Evolutionary conservation across 805 yeast species (phyloP), one percentile per base, ranked within the genome.

Genomic region (Kregervanrija pseudodelftensis): DNA sequence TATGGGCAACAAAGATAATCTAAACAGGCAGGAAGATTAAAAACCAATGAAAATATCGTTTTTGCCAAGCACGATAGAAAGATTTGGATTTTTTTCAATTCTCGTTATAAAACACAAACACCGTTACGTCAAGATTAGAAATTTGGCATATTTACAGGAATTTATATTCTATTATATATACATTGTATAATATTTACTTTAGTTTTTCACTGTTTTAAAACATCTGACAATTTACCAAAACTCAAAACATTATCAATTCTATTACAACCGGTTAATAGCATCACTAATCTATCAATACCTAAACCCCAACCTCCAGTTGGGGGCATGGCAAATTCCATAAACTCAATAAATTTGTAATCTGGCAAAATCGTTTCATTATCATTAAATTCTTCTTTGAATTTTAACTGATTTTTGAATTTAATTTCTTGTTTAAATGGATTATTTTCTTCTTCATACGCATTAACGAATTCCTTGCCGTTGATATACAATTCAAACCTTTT

Each of bases 221-320:
- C 93, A 61, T 85, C 90, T 33, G 77, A 75, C 4, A 88, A 56
- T 40, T 76, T 76, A 0, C 95, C 96, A 63, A 88, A 88, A 0
- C 83, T 68, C 32, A 88, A 61, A 1, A 88, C 95, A 11, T 77
- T 76, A 43, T 83, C 91, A 13, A 93, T 89, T 30, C 95, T 68
- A 15, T 67, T 67, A 36, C 74, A 64, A 0, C 77, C 81, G 4
- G 84, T 73, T 31, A 91, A 65, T 14, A 87, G 62, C 97, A 91
- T 88, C 42, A 82, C 80, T 33, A 93, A 63, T 43, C 99, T 65
- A 58, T 93, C 99, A 15, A 93, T 73, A 0, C 99, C 99, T 48
- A 95, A 67, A 0, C 99, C 99, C 86, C 96, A 86, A 0, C 99
- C 99, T 2, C 95, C 98, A 3, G 97, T 91, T 1, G 99, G 99